phyloP scores from a whole-genome alignment of 768 basidiomycete species.

The Tubosaeta brunneosetosa region DNA sequence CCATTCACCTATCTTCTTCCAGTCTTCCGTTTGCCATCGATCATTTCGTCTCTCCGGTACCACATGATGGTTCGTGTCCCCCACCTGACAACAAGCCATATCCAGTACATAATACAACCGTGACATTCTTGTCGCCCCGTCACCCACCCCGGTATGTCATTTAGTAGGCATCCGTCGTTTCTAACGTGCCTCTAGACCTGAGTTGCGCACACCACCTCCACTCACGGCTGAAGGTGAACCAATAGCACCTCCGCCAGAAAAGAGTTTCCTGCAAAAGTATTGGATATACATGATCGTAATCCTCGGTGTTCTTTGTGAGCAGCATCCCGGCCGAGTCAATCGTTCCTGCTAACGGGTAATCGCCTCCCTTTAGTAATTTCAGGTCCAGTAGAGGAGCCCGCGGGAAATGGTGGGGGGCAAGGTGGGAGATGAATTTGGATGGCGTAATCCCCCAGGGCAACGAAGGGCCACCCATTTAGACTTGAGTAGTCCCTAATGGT shows the following conservation, averaged over 20 bases:
- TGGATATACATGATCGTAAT: conserved; percentile 76
- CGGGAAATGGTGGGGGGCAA: conserved; percentile 16
- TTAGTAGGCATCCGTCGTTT: not conserved
- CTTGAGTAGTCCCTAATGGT: not conserved
- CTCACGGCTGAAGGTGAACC: conserved; percentile 63
- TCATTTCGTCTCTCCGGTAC: conserved; percentile 64
- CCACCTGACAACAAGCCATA: conserved; percentile 20
- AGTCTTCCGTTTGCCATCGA: conserved; percentile 60
- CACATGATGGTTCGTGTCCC: conserved; percentile 66
- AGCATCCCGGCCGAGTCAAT: not conserved
- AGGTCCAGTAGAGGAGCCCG: conserved; percentile 27
- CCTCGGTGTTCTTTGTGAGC: conserved; percentile 57
- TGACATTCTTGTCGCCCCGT: conserved; percentile 44
- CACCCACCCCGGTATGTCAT: conserved; percentile 54
- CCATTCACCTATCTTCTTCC: conserved; percentile 48
- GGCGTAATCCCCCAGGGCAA: not conserved
- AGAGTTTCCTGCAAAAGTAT: conserved; percentile 83
- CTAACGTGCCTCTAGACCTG: conserved; percentile 45
- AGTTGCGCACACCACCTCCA: conserved; percentile 62
- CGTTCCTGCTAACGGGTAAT: not conserved
- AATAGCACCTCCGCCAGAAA: conserved; percentile 57
- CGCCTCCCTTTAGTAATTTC: conserved; percentile 21
- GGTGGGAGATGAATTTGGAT: conserved; percentile 20
- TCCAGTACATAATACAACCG: conserved; percentile 46
- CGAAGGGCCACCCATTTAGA: not conserved